phyloP scores from a whole-genome alignment of 495 filamentous ascomycete species.

The Saxispiralis lemnorum region DNA sequence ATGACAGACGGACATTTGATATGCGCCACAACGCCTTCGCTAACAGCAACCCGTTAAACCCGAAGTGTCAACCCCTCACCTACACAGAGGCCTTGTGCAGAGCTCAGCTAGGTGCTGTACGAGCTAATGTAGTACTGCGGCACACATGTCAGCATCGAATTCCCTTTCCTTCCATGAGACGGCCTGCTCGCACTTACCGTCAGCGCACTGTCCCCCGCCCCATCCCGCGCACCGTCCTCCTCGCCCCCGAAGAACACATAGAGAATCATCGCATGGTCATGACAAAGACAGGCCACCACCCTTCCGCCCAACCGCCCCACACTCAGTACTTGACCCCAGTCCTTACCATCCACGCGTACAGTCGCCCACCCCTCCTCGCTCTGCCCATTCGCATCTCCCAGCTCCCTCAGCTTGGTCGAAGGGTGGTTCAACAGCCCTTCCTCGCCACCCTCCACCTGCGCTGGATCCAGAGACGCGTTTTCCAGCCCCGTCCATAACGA shows the following conservation, averaged over 20 bases:
- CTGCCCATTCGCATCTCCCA: slow-evolving; percentile 29
- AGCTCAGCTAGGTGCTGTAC: slow-evolving; percentile 17
- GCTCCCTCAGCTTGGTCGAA: slow-evolving; percentile 45
- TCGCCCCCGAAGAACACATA: slow-evolving; percentile 56
- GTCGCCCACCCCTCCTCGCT: slow-evolving; percentile 59
- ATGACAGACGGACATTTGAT: not conserved
- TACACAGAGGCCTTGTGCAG: not conserved
- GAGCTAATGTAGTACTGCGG: slow-evolving; percentile 25
- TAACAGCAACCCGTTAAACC: not conserved
- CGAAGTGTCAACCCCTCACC: not conserved
- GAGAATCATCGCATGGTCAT: slow-evolving; percentile 71
- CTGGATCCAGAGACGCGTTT: slow-evolving; percentile 69
- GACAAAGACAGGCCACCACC: slow-evolving; percentile 74
- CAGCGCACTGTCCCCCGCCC: slow-evolving; percentile 21
- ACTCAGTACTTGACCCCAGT: slow-evolving; percentile 79
- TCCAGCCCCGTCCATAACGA: slow-evolving; percentile 64
- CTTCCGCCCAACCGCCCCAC: slow-evolving; percentile 74
- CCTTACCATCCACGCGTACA: slow-evolving; percentile 75
- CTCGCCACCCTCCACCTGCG: slow-evolving; percentile 42
- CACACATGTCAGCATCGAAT: slow-evolving; percentile 5
- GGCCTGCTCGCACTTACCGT: slow-evolving; percentile 18
- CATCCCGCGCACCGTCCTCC: slow-evolving; percentile 15
- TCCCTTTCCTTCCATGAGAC: not conserved
- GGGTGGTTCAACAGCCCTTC: slow-evolving; percentile 53
- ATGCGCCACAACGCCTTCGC: not conserved